Conservation (phyloP, 257 asterid genomes). For the Sherardia arvensis region DNA sequence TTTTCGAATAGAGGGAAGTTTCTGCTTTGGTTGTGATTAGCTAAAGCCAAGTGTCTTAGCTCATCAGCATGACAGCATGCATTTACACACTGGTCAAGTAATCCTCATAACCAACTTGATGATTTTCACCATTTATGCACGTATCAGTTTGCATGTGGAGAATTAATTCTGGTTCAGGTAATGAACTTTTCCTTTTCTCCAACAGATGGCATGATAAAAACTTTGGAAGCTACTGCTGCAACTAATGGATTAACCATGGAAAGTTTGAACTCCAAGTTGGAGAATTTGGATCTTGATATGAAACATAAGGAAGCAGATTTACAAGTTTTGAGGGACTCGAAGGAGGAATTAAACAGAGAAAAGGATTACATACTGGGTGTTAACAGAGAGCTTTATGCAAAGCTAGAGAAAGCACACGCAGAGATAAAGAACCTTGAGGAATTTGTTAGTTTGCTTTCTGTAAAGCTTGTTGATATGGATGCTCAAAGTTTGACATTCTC, state of each 20-base stretch:
- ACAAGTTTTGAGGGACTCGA: slow-evolving; percentile 34
- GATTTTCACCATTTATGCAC: neutral
- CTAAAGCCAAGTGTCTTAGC: neutral
- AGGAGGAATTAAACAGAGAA: slow-evolving; percentile 53
- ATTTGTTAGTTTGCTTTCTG: slow-evolving; percentile 50
- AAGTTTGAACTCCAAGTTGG: slow-evolving; percentile 56
- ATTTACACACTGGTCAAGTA: neutral
- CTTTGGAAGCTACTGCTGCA: slow-evolving; percentile 50
- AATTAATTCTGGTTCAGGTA: slow-evolving; percentile 13
- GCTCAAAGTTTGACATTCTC: slow-evolving; percentile 57
- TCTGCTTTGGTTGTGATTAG: neutral
- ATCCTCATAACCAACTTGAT: neutral
- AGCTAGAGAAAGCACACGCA: slow-evolving; percentile 45
- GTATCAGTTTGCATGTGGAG: slow-evolving; percentile 2
- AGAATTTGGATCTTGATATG: slow-evolving; percentile 48
- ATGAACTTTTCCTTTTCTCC: slow-evolving; percentile 9
- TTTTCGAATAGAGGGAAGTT: neutral
- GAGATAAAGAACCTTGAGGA: slow-evolving; percentile 63
- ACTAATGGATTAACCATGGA: slow-evolving; percentile 40
- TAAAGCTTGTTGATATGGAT: slow-evolving; percentile 58
- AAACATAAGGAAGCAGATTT: slow-evolving; percentile 54
- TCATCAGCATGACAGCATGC: neutral
- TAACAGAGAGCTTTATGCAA: slow-evolving; percentile 39
- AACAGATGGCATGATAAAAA: slow-evolving; percentile 53
- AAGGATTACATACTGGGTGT: slow-evolving; percentile 43